A percentile compares a stretch with the other conserved stretches of the same genome.
These are phyloP conservation scores for Peronospora farinosa DNA, from an alignment of 352 stramenopile species.

Conservation along the genomic window DNA sequence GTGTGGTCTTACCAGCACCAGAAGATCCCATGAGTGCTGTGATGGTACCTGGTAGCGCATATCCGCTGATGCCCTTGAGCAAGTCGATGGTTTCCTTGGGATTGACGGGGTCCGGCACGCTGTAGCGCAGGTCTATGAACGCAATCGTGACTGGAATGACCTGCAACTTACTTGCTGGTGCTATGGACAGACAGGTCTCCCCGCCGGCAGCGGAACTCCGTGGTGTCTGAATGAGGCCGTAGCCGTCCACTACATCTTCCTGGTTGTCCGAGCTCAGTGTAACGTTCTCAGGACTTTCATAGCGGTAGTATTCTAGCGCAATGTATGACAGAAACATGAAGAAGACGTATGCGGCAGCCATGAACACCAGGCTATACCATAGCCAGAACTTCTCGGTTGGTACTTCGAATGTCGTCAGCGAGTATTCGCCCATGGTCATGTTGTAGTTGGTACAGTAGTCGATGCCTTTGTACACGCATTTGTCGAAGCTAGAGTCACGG, in stretches of 20 bases:
- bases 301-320: constrained; percentile 15
- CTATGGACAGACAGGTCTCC: neutral
- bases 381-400: constrained; percentile 16
- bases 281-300: constrained; percentile 14
- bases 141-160: constrained; percentile 11
- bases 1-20: no score
- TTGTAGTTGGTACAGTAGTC: constrained; percentile 26
- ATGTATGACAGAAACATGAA: constrained; percentile 15
- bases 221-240: constrained; percentile 4
- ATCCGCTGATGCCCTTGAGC: no score
- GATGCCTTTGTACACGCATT: constrained; percentile 20
- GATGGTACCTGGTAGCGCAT: no score
- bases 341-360: constrained; percentile 6
- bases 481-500: constrained; percentile 17
- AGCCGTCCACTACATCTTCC: neutral
- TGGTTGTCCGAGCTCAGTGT: neutral
- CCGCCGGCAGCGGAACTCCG: neutral
- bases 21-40: no score
- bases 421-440: constrained; percentile 17
- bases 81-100: no score
- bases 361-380: constrained; percentile 16
- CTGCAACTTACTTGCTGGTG: neutral
- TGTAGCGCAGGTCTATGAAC: constrained; percentile 20
- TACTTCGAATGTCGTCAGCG: constrained; percentile 17
- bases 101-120: constrained; percentile 2